Conservation (phyloP, 371 early-diverging fungal genomes). For the Edhazardia aedis region DNA sequence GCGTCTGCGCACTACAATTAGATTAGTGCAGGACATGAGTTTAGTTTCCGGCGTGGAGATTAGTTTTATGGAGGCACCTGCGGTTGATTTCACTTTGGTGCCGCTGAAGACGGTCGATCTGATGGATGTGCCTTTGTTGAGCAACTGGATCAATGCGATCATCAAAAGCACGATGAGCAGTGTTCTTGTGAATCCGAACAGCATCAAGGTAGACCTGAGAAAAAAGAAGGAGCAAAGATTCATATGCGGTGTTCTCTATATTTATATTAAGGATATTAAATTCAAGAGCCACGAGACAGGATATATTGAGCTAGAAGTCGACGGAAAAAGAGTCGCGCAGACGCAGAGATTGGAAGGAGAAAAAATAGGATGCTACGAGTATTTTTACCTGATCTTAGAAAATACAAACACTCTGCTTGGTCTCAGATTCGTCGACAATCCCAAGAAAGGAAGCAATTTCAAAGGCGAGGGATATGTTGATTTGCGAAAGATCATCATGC, state of each 20-base stretch:
- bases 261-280: conserved; percentile 26
- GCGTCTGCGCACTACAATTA: conserved; percentile 24
- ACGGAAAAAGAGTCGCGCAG: conserved; percentile 15
- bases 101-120: conserved; percentile 47
- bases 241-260: conserved; percentile 38
- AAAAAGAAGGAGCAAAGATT: conserved; percentile 25
- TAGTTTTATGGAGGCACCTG: conserved; percentile 39
- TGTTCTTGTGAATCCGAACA: conserved; percentile 36
- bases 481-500: no score
- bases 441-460: no score
- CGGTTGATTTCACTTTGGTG: conserved; percentile 43
- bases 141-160: conserved; percentile 35
- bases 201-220: conserved; percentile 35
- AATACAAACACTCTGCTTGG: no score
- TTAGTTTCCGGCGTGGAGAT: conserved; percentile 40
- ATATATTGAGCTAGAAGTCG: conserved; percentile 17
- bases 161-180: conserved; percentile 26
- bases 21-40: conserved; percentile 27
- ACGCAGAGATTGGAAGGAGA: conserved; percentile 18
- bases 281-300: conserved; percentile 10
- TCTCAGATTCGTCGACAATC: no score
- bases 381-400: no score
- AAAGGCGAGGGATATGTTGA: no score
- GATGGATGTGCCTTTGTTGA: conserved; percentile 46
- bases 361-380: conserved; percentile 19